Conservation (phyloP, 345 rosid genomes). For the Viola odorata region DNA sequence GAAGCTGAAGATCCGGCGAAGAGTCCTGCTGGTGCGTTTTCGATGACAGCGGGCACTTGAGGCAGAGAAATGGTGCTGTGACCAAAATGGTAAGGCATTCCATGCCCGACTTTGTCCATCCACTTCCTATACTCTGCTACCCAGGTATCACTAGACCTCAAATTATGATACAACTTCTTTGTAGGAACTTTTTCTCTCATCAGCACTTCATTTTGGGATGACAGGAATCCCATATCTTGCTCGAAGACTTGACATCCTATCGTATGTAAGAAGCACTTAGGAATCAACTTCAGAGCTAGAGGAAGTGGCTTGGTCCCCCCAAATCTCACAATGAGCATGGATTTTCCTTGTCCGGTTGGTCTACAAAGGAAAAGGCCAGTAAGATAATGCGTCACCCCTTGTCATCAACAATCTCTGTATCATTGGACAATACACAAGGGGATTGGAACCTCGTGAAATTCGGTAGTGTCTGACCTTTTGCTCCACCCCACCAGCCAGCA, state of each 20-base stretch:
- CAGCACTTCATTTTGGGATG: constrained; percentile 78
- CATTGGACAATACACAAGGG: constrained; percentile 73
- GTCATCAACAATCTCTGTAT: constrained; percentile 49
- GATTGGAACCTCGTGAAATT: constrained; percentile 67
- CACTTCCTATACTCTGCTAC: constrained; percentile 86
- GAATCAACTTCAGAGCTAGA: constrained; percentile 43
- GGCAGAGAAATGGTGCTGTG: constrained; percentile 68
- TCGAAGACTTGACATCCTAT: constrained; percentile 79
- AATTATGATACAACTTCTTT: constrained; percentile 59
- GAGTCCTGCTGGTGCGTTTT: constrained; percentile 88
- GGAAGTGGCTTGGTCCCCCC: constrained; percentile 57
- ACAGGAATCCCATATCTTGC: constrained; percentile 92
- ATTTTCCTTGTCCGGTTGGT: constrained; percentile 91
- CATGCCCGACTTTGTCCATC: constrained; percentile 98
- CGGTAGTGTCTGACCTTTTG: constrained; percentile 38
- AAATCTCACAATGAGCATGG: constrained; percentile 88
- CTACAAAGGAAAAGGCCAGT: constrained; percentile 79
- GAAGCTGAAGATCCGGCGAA: constrained; percentile 71
- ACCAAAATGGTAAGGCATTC: constrained; percentile 93
- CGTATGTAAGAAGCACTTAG: constrained; percentile 82
- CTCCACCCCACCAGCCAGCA: constrained; percentile 86
- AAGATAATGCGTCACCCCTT: constrained; percentile 62
- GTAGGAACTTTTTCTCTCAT: constrained; percentile 79
- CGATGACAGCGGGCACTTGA: constrained; percentile 63
- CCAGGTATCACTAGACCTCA: constrained; percentile 86